A percentile compares a stretch with the other conserved stretches of the same genome.
Conservation (phyloP, 2,329 filamentous ascomycete species). For the Clonostachys rhizophaga region DNA sequence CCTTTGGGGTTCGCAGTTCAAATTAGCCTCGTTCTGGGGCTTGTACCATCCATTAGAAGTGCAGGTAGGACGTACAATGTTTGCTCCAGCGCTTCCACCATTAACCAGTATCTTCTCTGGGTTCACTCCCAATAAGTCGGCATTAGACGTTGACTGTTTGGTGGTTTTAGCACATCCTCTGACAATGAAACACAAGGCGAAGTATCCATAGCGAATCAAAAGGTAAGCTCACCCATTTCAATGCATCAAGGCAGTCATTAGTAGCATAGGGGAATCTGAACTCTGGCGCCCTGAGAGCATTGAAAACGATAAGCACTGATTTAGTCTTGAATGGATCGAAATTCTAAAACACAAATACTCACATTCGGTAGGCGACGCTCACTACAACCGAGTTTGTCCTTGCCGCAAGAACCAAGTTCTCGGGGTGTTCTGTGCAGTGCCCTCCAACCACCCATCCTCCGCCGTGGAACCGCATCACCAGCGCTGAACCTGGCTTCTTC, state of each 20-base stretch:
- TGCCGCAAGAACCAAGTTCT: constrained; percentile 24
- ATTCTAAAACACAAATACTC: constrained; percentile 2
- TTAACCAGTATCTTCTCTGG: constrained; percentile 25
- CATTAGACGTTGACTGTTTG: constrained; percentile 19
- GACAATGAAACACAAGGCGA: background rate
- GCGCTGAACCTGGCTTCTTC: constrained; percentile 12
- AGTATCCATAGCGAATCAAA: background rate
- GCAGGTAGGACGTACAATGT: constrained; percentile 15
- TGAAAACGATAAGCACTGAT: background rate
- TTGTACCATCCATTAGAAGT: background rate
- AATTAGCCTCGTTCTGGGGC: background rate
- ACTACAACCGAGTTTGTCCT: constrained; percentile 25
- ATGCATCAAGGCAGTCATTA: constrained; percentile 27
- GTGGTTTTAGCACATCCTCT: too few relatives aligned
- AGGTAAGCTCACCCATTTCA: constrained; percentile 25
- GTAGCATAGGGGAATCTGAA: constrained; percentile 23
- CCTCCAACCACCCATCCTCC: constrained; percentile 25
- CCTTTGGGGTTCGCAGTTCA: constrained; percentile 5
- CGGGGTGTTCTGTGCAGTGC: constrained; percentile 24
- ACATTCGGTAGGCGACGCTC: constrained; percentile 30
- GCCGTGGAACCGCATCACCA: constrained; percentile 27
- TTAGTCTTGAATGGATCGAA: background rate
- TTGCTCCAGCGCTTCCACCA: constrained; percentile 27
- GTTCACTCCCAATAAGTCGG: constrained; percentile 18
- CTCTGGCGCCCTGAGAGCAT: constrained; percentile 24